phyloP scores from a whole-genome alignment of 495 filamentous ascomycete species.

The Podospora appendiculata region DNA sequence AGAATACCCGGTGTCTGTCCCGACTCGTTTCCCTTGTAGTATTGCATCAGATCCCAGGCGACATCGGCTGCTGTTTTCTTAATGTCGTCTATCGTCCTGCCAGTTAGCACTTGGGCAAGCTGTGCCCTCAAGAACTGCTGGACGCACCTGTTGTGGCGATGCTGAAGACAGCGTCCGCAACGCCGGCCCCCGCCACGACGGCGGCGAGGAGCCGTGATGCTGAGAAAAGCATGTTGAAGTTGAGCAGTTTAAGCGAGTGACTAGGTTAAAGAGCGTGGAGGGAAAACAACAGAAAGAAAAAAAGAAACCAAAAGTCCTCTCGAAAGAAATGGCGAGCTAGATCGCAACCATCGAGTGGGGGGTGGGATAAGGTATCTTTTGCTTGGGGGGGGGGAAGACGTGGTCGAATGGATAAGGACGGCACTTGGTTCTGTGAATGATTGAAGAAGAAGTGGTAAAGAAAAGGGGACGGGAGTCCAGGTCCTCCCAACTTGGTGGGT shows the following conservation, averaged over 20 bases:
- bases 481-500: background rate
- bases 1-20: conserved; percentile 60
- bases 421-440: background rate
- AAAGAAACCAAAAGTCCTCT: conserved; percentile 6
- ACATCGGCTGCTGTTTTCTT: conserved; percentile 16
- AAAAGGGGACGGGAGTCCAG: background rate
- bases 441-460: background rate
- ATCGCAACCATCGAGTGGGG: conserved; percentile 6
- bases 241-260: conserved; percentile 10
- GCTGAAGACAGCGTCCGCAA: conserved; percentile 17
- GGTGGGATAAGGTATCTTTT: background rate
- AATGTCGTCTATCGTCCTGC: conserved; percentile 16
- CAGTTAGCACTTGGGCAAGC: too few relatives aligned
- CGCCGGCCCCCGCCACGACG: conserved; percentile 8
- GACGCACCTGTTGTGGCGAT: conserved; percentile 17
- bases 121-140: too few relatives aligned
- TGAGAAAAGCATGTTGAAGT: conserved; percentile 14
- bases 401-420: conserved; percentile 3
- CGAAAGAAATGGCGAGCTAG: conserved; percentile 3
- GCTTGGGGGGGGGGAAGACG: background rate
- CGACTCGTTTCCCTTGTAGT: conserved; percentile 55
- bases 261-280: background rate
- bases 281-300: background rate
- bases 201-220: conserved; percentile 9
- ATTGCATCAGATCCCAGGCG: conserved; percentile 56